A percentile compares a stretch with the other conserved stretches of the same genome.
Evolutionary conservation across 2,329 filamentous ascomycete species (phyloP).

Genomic region (Pseudopithomyces chartarum): DNA sequence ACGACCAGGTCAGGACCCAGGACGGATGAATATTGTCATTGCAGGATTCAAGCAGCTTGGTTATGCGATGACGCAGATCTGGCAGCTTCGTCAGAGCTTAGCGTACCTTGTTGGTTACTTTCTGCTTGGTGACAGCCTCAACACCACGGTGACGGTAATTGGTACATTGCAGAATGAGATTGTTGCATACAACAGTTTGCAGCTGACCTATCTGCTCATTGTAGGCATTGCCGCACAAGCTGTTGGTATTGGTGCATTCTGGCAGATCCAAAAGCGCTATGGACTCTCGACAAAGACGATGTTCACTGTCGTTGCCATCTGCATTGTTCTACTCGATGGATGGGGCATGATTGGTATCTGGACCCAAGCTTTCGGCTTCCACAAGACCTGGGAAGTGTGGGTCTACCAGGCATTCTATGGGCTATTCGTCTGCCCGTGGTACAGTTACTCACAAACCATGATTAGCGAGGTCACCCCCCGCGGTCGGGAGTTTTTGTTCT

Average conservation of each 20-base stretch:
- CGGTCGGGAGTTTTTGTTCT: conserved; percentile 73
- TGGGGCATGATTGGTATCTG: conserved; percentile 66
- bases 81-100: conserved; percentile 68
- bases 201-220: conserved; percentile 68
- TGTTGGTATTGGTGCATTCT: conserved; percentile 66
- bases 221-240: conserved; percentile 69
- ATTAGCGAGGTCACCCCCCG: conserved; percentile 71
- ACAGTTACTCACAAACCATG: conserved; percentile 73
- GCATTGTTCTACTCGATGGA: not conserved
- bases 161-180: conserved; percentile 68
- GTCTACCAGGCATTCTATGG: conserved; percentile 62
- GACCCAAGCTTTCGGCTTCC: conserved; percentile 59
- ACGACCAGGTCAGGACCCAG: conserved; percentile 62
- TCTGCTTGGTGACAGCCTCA: conserved; percentile 70
- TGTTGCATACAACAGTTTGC: conserved; percentile 67
- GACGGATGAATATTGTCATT: conserved; percentile 58
- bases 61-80: conserved; percentile 63
- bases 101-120: conserved; percentile 69
- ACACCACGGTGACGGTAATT: conserved; percentile 73
- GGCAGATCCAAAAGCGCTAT: conserved; percentile 65
- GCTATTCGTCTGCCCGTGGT: conserved; percentile 71
- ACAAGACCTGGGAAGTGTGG: conserved; percentile 60
- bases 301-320: conserved; percentile 66
- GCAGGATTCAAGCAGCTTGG: conserved; percentile 65
- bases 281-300: conserved; percentile 67